Percentiles rank a stretch among this genome's conserved stretches.
These are phyloP conservation scores for Elasticomyces elasticus DNA, from an alignment of 495 filamentous ascomycete genomes.

Conservation along the genomic window DNA sequence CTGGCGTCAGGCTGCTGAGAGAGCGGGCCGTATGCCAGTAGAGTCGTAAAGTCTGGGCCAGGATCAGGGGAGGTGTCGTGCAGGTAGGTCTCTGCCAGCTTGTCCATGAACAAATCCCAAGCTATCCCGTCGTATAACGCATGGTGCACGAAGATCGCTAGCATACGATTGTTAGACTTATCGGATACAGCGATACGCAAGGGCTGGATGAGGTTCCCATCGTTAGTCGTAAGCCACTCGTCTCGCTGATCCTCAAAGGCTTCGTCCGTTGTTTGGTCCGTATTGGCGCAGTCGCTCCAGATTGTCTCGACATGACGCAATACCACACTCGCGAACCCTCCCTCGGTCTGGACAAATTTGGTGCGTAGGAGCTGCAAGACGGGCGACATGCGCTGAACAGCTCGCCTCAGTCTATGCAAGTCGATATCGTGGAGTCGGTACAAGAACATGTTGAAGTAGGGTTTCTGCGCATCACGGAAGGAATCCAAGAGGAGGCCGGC, in stretches of 20 bases:
- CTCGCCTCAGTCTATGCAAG: slow-evolving; percentile 34
- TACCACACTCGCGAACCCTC: slow-evolving; percentile 64
- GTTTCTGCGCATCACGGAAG: slow-evolving; percentile 39
- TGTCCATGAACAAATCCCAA: slow-evolving; percentile 52
- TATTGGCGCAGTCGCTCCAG: slow-evolving; percentile 37
- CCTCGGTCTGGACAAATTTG: slow-evolving; percentile 51
- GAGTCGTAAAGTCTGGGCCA: slow-evolving; percentile 43
- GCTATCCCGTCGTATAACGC: slow-evolving; percentile 83
- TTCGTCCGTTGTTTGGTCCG: slow-evolving; percentile 27
- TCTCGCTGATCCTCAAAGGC: slow-evolving; percentile 25
- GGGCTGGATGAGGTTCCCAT: slow-evolving; percentile 25
- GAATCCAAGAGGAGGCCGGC: slow-evolving; percentile 68
- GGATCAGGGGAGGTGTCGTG: slow-evolving; percentile 11
- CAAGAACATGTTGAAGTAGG: slow-evolving; percentile 64
- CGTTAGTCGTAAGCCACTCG: slow-evolving; percentile 37
- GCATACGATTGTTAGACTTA: slow-evolving; percentile 25
- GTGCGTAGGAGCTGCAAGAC: slow-evolving; percentile 54
- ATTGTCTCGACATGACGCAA: slow-evolving; percentile 37
- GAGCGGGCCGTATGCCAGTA: slow-evolving; percentile 47
- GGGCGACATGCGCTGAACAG: slow-evolving; percentile 42
- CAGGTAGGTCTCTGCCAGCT: slow-evolving; percentile 42
- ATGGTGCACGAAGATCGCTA: slow-evolving; percentile 67
- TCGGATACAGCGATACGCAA: slow-evolving; percentile 39
- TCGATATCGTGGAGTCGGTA: slow-evolving; percentile 44
- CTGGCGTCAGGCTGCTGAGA: slow-evolving; percentile 44